Conservation (phyloP, 2,329 filamentous ascomycete genomes). For the Aspergillus sp. region DNA sequence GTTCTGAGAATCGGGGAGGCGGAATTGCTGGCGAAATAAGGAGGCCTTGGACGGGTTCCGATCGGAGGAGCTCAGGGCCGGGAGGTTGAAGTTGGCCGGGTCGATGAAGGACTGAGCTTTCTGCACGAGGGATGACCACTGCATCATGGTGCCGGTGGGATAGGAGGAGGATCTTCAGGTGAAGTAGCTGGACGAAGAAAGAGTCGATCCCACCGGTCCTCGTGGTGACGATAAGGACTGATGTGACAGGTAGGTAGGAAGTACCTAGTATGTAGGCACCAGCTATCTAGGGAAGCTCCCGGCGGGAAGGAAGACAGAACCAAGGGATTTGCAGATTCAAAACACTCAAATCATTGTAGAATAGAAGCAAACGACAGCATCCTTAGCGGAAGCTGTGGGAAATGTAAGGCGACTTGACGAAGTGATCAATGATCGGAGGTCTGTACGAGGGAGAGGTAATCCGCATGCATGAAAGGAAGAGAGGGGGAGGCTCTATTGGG, state of each 20-base stretch:
- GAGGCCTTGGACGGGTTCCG: constrained; percentile 84
- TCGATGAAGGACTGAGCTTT: constrained; percentile 96
- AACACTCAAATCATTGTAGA: too few relatives aligned
- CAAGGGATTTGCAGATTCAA: too few relatives aligned
- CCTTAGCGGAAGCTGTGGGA: neutral
- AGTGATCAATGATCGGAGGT: neutral
- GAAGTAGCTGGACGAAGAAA: too few relatives aligned
- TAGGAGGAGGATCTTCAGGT: neutral
- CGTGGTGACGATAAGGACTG: too few relatives aligned
- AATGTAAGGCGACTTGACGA: neutral
- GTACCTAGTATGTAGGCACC: too few relatives aligned
- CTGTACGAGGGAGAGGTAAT: neutral
- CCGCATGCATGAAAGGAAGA: neutral
- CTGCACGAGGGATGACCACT: constrained; percentile 79
- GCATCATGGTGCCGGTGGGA: constrained; percentile 50
- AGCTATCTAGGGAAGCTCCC: too few relatives aligned
- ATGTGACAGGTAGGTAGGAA: too few relatives aligned
- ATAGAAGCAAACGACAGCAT: neutral
- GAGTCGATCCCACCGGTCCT: too few relatives aligned
- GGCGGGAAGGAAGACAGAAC: too few relatives aligned
- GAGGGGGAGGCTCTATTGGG: neutral
- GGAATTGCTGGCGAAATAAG: constrained; percentile 94
- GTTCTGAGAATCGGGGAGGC: constrained; percentile 85
- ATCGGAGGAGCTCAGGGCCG: constrained; percentile 70
- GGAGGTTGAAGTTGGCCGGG: constrained; percentile 73